phyloP scores from a whole-genome alignment of 331 rosid species.

The Dryas integrifolia region DNA sequence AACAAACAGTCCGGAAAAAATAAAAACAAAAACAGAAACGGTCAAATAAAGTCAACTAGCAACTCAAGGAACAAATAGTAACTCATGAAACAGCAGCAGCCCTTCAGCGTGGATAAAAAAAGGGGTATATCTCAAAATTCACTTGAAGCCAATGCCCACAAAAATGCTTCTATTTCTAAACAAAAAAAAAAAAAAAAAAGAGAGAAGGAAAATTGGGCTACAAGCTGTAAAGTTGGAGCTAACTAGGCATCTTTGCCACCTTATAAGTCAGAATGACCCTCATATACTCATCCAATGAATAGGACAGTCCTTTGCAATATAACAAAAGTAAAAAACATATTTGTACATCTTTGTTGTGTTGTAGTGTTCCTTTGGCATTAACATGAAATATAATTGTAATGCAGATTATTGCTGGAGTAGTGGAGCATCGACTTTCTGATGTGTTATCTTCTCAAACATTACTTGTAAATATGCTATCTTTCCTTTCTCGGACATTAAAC shows the following conservation, averaged over 20 bases:
- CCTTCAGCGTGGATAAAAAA: neutral
- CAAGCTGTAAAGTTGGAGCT: neutral
- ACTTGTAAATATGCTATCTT: constrained; percentile 81
- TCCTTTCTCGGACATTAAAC: constrained; percentile 73
- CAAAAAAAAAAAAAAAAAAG: too few species aligned
- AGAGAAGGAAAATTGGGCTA: neutral
- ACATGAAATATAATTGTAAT: constrained; percentile 2
- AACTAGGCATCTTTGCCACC: too few species aligned
- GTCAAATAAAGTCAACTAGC: neutral
- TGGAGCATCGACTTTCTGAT: constrained; percentile 83
- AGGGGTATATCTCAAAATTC: neutral
- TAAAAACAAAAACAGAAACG: too few species aligned
- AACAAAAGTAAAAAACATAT: neutral
- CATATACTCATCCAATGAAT: neutral
- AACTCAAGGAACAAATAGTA: neutral
- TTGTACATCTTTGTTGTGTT: neutral
- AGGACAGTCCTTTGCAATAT: neutral
- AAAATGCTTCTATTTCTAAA: neutral
- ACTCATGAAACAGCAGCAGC: too few species aligned
- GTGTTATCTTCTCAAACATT: constrained; percentile 67
- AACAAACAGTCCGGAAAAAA: neutral
- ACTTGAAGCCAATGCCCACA: neutral
- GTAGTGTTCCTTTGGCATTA: neutral
- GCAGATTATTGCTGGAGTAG: constrained; percentile 90
- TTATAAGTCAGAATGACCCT: neutral